phyloP scores from a whole-genome alignment of 129 eudicot genomes.

The Flaveria sonorensis region DNA sequence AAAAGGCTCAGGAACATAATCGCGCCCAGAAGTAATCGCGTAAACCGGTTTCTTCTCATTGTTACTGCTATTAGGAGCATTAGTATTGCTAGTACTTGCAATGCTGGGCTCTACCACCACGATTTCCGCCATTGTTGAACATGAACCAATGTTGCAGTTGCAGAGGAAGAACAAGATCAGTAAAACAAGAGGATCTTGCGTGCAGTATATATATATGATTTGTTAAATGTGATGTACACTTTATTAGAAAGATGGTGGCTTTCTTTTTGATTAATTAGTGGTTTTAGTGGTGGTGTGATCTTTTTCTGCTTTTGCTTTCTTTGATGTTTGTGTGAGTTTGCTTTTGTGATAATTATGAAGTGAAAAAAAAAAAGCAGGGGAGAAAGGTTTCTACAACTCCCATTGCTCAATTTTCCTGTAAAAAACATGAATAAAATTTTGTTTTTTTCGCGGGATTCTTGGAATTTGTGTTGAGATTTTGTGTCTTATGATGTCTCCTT shows the following conservation, averaged over 20 bases:
- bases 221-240: constrained; percentile 34
- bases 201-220: constrained; percentile 47
- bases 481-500: not conserved
- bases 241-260: constrained; percentile 36
- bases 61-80: constrained; percentile 26
- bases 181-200: constrained; percentile 44
- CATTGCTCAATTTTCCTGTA: constrained; percentile 14
- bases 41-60: constrained; percentile 35
- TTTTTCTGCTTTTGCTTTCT: constrained; percentile 37
- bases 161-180: constrained; percentile 19
- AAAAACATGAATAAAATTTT: not conserved
- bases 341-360: constrained; percentile 30
- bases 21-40: constrained; percentile 54
- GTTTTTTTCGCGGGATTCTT: not conserved
- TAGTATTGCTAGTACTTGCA: constrained; percentile 39
- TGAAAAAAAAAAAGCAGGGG: constrained; percentile 22
- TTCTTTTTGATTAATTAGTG: constrained; percentile 38
- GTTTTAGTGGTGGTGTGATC: constrained; percentile 35
- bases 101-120: constrained; percentile 66
- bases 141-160: constrained; percentile 22
- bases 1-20: constrained; percentile 74
- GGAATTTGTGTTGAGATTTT: constrained; percentile 5
- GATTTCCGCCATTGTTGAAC: constrained; percentile 65
- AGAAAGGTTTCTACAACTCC: constrained; percentile 19
- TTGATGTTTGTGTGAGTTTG: constrained; percentile 24